phyloP scores from a whole-genome alignment of 2,329 filamentous ascomycete genomes.

The Botrytis aclada region DNA sequence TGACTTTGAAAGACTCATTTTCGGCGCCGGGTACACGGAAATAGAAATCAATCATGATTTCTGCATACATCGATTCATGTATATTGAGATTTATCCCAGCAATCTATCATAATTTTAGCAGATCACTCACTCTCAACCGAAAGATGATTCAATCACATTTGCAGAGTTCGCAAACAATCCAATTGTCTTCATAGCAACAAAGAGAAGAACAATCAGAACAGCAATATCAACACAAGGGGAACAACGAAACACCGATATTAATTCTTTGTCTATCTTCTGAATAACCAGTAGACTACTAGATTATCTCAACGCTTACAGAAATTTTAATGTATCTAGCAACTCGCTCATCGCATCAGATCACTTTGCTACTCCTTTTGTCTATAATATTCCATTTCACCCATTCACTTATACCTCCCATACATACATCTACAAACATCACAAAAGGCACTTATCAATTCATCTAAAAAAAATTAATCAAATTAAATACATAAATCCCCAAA shows the following conservation, averaged over 20 bases:
- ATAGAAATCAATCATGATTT: background rate
- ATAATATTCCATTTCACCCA: rapidly evolving
- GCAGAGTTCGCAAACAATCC: background rate
- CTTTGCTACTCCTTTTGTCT: background rate
- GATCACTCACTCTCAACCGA: background rate
- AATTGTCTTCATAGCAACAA: background rate
- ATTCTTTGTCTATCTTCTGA: background rate
- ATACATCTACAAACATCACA: background rate
- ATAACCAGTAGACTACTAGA: background rate
- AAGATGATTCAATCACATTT: no score
- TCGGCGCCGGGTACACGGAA: rapidly evolving
- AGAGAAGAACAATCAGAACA: background rate
- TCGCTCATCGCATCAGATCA: background rate
- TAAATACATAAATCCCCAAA: background rate
- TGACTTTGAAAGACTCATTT: background rate
- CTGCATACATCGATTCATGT: rapidly evolving
- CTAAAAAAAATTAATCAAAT: background rate
- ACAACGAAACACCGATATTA: background rate
- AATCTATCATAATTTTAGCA: background rate
- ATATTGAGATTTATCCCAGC: no score
- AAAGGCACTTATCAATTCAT: background rate
- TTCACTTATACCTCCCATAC: background rate
- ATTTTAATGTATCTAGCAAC: no score
- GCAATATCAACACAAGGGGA: rapidly evolving
- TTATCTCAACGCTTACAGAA: background rate